phyloP scores from a whole-genome alignment of 163 green algal genomes.

The Volvox carteri region DNA sequence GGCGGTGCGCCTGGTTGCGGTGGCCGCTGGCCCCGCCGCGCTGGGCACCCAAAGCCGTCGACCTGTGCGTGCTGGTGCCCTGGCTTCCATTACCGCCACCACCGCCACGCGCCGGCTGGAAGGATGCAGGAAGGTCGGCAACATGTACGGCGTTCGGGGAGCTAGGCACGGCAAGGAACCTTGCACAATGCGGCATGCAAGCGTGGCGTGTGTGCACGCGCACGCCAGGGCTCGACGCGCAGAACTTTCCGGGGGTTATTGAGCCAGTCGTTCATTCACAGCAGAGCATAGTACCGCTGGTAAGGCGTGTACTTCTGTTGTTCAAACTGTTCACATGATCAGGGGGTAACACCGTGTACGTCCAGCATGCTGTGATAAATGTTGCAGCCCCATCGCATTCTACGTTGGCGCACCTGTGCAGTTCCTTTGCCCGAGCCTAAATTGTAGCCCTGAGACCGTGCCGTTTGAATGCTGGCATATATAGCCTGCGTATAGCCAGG shows the following conservation, averaged over 20 bases:
- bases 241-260: too few species aligned
- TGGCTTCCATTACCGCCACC: not conserved
- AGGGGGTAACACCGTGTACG: too few species aligned
- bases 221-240: too few species aligned
- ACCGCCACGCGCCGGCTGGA: not conserved
- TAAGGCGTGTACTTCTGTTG: too few species aligned
- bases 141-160: not conserved
- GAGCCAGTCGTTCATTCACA: too few species aligned
- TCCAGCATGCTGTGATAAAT: too few species aligned
- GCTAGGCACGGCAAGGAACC: not conserved
- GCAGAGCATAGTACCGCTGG: too few species aligned
- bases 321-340: too few species aligned
- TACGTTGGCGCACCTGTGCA: not conserved
- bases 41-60: not conserved
- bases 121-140: not conserved
- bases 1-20: constrained; percentile 6
- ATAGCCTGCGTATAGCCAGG: constrained; percentile 7
- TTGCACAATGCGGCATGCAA: too few species aligned
- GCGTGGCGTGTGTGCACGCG: too few species aligned
- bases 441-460: constrained; percentile 3
- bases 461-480: constrained; percentile 34
- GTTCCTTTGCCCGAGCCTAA: not conserved
- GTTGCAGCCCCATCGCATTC: too few species aligned
- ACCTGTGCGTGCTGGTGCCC: not conserved
- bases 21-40: not conserved